Percentiles rank a stretch among this genome's conserved stretches.
Conservation (phyloP, 2,329 filamentous ascomycete genomes). For the Microdochium trichocladiopsis region DNA sequence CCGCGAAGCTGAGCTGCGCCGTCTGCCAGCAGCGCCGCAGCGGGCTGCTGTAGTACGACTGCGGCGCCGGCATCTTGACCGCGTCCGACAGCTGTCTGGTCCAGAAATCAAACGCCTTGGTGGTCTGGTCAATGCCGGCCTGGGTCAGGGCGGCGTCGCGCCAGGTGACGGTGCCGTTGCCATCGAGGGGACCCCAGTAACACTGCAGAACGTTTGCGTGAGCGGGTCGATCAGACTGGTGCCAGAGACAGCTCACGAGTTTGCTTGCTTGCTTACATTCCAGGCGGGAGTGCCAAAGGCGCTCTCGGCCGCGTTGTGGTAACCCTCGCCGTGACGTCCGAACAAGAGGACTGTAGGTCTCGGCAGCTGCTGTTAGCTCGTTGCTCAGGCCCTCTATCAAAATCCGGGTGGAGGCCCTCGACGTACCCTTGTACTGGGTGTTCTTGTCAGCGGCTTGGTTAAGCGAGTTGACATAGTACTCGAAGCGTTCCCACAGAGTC, state of each 20-base stretch:
- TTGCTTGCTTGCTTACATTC: slow-evolving; percentile 41
- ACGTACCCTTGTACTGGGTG: slow-evolving; percentile 47
- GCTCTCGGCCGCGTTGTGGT: slow-evolving; percentile 54
- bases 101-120: slow-evolving; percentile 54
- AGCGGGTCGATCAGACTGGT: too few species aligned
- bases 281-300: slow-evolving; percentile 63
- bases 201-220: slow-evolving; percentile 30
- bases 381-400: too few species aligned
- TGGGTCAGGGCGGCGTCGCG: slow-evolving; percentile 55
- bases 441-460: slow-evolving; percentile 37
- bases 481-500: slow-evolving; percentile 61
- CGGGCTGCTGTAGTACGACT: slow-evolving; percentile 60
- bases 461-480: slow-evolving; percentile 46
- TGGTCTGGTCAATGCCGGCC: slow-evolving; percentile 48
- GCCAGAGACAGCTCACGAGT: slow-evolving; percentile 2
- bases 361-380: not conserved
- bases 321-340: slow-evolving; percentile 64
- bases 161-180: slow-evolving; percentile 58
- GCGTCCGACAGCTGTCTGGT: slow-evolving; percentile 39
- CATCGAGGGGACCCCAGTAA: slow-evolving; percentile 59
- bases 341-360: slow-evolving; percentile 48
- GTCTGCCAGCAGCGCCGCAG: slow-evolving; percentile 57
- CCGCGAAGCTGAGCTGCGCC: slow-evolving; percentile 52
- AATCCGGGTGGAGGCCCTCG: too few species aligned
- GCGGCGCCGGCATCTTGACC: slow-evolving; percentile 49